phyloP scores from a whole-genome alignment of 1,284 basidiomycete genomes.

The Grifola frondosa region DNA sequence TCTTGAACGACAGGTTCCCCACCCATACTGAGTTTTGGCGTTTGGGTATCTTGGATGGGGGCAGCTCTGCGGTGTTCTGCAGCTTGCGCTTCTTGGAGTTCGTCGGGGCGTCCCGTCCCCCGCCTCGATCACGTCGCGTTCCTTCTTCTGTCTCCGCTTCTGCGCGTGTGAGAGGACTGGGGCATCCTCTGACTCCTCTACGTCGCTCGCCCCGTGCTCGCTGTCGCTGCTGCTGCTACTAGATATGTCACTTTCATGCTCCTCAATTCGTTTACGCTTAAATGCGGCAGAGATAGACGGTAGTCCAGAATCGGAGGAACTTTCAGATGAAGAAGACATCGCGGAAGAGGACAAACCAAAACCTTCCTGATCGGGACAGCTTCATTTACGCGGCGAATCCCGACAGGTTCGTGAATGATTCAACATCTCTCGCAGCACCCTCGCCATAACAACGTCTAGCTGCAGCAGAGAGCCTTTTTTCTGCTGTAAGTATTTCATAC shows the following conservation, averaged over 20 bases:
- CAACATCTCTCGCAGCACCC: too few relatives aligned
- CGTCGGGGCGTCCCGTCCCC: slow-evolving; percentile 6
- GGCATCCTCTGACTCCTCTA: slow-evolving; percentile 31
- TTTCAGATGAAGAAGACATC: slow-evolving; percentile 21
- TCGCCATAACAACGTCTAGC: too few relatives aligned
- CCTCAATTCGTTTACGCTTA: slow-evolving; percentile 8
- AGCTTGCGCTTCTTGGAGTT: slow-evolving; percentile 42
- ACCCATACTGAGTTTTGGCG: slow-evolving; percentile 91
- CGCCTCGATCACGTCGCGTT: slow-evolving; percentile 20
- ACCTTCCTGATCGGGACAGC: too few relatives aligned
- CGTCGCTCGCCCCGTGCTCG: slow-evolving; percentile 19
- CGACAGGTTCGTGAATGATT: too few relatives aligned
- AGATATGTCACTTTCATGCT: slow-evolving; percentile 4
- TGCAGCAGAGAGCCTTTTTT: too few relatives aligned
- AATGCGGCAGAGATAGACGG: slow-evolving; percentile 7
- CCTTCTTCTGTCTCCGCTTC: slow-evolving; percentile 59
- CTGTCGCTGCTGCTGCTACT: slow-evolving; percentile 10
- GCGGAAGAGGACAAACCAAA: not conserved
- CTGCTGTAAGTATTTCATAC: too few relatives aligned
- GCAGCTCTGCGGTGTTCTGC: slow-evolving; percentile 28
- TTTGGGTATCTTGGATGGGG: slow-evolving; percentile 37
- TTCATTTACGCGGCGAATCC: too few relatives aligned
- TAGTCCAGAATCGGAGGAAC: slow-evolving; percentile 19
- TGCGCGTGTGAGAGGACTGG: slow-evolving; percentile 73
- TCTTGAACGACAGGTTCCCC: slow-evolving; percentile 93